Conservation (phyloP, 1,284 basidiomycete species). For the Xerocomus nothofagi region DNA sequence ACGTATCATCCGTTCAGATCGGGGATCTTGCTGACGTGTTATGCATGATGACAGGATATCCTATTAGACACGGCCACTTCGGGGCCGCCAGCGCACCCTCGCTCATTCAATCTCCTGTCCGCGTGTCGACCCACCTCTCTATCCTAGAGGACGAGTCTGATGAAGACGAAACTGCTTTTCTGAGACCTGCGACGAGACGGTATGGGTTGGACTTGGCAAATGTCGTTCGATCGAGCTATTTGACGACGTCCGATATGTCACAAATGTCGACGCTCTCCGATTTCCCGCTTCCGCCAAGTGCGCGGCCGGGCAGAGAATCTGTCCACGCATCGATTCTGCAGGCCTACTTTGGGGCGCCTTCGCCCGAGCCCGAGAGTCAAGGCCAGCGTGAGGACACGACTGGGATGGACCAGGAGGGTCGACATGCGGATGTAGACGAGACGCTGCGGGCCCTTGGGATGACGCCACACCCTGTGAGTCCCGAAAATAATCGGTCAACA, state of each 20-base stretch:
- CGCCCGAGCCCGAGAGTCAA: slow-evolving; percentile 1
- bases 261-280: slow-evolving; percentile 73
- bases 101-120: slow-evolving; percentile 13
- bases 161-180: slow-evolving; percentile 6
- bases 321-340: slow-evolving; percentile 45
- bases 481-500: slow-evolving; percentile 27
- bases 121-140: slow-evolving; percentile 27
- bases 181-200: slow-evolving; percentile 13
- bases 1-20: slow-evolving; percentile 10
- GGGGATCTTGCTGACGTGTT: slow-evolving; percentile 8
- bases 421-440: slow-evolving; percentile 5
- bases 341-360: slow-evolving; percentile 42
- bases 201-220: slow-evolving; percentile 43
- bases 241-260: slow-evolving; percentile 61
- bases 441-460: slow-evolving; percentile 14
- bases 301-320: slow-evolving; percentile 28
- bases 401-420: not conserved
- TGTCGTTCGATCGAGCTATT: slow-evolving; percentile 58
- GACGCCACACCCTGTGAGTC: slow-evolving; percentile 7
- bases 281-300: slow-evolving; percentile 61
- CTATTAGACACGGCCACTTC: slow-evolving; percentile 24
- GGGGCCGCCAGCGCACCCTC: slow-evolving; percentile 15
- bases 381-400: not conserved
- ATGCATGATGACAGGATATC: slow-evolving; percentile 18
- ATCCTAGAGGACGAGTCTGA: slow-evolving; percentile 18